Percentiles rank a stretch among this genome's conserved stretches.
phyloP scores from a whole-genome alignment of 1,284 basidiomycete genomes.

The Papiliotrema laurentii region DNA sequence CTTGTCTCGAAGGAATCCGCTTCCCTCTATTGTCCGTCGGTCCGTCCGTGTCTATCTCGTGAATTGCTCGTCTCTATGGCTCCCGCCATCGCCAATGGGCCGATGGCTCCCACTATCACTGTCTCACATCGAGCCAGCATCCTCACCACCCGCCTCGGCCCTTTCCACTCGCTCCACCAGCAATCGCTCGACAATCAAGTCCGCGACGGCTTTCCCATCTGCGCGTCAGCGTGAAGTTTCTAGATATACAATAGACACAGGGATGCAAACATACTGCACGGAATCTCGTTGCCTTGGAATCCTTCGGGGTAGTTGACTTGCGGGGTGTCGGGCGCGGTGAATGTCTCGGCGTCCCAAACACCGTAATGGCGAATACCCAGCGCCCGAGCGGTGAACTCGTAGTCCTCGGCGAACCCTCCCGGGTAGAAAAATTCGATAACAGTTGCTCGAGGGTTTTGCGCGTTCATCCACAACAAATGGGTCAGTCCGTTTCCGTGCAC shows the following conservation, averaged over 20 bases:
- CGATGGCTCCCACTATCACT: too few species aligned
- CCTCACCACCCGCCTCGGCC: neutral
- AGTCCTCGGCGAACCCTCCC: constrained; percentile 72
- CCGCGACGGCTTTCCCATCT: constrained; percentile 50
- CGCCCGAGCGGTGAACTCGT: constrained; percentile 60
- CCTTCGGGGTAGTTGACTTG: constrained; percentile 49
- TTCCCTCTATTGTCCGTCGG: too few species aligned
- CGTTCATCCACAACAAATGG: constrained; percentile 69
- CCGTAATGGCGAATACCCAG: constrained; percentile 70
- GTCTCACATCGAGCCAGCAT: too few species aligned
- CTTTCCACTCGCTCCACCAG: constrained; percentile 24
- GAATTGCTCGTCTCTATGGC: too few species aligned
- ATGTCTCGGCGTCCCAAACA: constrained; percentile 69
- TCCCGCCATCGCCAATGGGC: too few species aligned
- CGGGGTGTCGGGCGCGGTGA: constrained; percentile 53
- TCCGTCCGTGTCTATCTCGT: too few species aligned
- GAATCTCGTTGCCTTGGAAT: constrained; percentile 53
- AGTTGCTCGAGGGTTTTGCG: constrained; percentile 42
- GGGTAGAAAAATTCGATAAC: constrained; percentile 72
- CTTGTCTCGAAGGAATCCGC: too few species aligned
- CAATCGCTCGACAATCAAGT: constrained; percentile 43
- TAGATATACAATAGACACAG: neutral
- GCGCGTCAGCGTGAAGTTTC: neutral
- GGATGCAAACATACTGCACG: constrained; percentile 46
- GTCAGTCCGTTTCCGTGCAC: constrained; percentile 75